phyloP scores from a whole-genome alignment of 345 rosid species.

The Citrus medica region DNA sequence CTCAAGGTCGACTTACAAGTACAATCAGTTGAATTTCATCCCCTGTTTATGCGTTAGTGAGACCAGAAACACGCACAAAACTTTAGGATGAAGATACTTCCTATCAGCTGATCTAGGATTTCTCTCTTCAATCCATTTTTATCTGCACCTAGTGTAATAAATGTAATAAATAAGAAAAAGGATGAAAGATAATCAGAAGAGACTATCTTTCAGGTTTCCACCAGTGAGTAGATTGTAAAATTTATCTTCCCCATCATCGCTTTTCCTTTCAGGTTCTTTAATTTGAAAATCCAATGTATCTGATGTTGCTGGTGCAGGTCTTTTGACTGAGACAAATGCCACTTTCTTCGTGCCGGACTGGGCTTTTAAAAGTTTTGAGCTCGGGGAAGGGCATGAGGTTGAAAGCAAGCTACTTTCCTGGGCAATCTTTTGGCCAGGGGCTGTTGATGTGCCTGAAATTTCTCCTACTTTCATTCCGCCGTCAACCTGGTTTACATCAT shows the following conservation, averaged over 20 bases:
- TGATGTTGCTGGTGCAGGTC: constrained; percentile 33
- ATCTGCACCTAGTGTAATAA: neutral
- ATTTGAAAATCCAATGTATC: constrained; percentile 17
- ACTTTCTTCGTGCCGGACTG: constrained; percentile 34
- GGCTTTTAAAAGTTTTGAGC: constrained; percentile 4
- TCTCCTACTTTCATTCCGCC: constrained; percentile 11
- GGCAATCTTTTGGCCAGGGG: neutral
- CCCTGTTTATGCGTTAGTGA: neutral
- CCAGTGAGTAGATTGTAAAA: constrained; percentile 46
- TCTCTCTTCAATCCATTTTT: neutral
- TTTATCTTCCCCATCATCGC: constrained; percentile 28
- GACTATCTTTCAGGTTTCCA: constrained; percentile 34
- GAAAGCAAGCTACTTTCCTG: constrained; percentile 12
- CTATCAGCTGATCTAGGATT: neutral
- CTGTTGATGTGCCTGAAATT: neutral
- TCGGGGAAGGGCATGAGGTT: constrained; percentile 13
- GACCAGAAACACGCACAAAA: neutral
- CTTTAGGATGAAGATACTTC: neutral
- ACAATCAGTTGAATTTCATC: constrained; percentile 1
- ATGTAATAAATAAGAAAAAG: neutral
- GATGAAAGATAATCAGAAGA: constrained; percentile 16
- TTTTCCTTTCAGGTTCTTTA: constrained; percentile 18
- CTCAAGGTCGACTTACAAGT: neutral
- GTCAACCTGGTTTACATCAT: constrained; percentile 20
- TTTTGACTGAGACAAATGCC: constrained; percentile 65